These are phyloP conservation scores for Podospora pseudoanserina DNA, from an alignment of 495 filamentous ascomycete species.

Conservation along the genomic window DNA sequence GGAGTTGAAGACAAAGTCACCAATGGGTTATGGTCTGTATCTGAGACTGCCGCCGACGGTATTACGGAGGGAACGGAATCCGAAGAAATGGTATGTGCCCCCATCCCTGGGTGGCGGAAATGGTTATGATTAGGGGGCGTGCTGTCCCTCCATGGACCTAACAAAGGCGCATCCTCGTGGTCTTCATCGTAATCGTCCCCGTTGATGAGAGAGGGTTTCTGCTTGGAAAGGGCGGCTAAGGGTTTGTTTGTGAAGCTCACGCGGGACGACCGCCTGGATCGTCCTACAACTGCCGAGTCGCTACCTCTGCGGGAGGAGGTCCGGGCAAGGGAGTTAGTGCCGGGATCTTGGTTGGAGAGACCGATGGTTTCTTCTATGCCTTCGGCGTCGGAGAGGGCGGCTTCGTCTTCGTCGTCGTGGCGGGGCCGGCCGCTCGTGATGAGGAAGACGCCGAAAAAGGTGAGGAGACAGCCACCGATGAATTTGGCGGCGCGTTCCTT, in stretches of 20 bases:
- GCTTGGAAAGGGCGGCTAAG: conserved; percentile 11
- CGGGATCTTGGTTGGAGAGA: conserved; percentile 38
- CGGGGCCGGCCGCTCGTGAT: conserved; percentile 69
- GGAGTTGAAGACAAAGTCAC: not conserved
- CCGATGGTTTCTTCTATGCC: conserved; percentile 51
- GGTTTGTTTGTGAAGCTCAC: conserved; percentile 30
- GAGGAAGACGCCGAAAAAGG: conserved; percentile 90
- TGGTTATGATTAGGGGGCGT: not conserved
- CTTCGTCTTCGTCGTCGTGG: conserved; percentile 48
- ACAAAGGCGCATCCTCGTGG: conserved; percentile 27
- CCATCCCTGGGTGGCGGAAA: conserved; percentile 28
- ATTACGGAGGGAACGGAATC: conserved; percentile 36
- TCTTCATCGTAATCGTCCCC: conserved; percentile 17
- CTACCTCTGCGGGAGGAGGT: conserved; percentile 16
- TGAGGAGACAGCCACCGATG: conserved; percentile 80
- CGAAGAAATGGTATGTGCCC: conserved; percentile 33
- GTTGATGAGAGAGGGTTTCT: conserved; percentile 19
- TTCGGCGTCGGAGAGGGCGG: conserved; percentile 51
- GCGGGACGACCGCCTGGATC: conserved; percentile 41
- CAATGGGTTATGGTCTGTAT: conserved; percentile 9
- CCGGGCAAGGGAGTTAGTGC: not conserved
- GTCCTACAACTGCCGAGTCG: conserved; percentile 31
- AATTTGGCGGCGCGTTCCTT: conserved; percentile 72
- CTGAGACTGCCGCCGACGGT: conserved; percentile 32
- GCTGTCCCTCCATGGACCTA: conserved; percentile 32